Base-by-base conservation (phyloP, 768 basidiomycete species). In the Termitomyces sp. region DNA sequence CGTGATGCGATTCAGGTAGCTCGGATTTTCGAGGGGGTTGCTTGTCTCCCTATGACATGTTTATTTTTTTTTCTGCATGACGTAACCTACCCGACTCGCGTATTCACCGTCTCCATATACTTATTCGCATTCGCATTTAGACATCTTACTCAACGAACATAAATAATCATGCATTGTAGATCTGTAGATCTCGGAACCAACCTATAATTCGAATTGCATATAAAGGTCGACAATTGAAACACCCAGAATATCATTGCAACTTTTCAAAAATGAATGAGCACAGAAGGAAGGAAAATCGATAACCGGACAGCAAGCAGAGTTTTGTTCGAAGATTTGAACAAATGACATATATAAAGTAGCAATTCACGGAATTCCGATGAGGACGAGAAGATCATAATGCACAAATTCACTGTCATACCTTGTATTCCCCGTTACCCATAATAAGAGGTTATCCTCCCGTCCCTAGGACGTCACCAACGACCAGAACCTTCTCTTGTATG, bases 121-220 rank as follows among this genome's bases (percentile, higher is more conserved):
- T 33, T 33, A 52, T 40, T 52, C 51, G 28, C 26, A 54, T 35
- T 43, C 20, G 33, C 53, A 54, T 26, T 33, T 26, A 54, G 42
- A 40, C 35, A 54, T 26, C 47, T 54, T 57, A 58, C 47, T 35
- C 33, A 22, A 56, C 38, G 33, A 47, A 33, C 33, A 50, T 58
- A 42, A 42, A 18, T 42, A 56, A 60, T 62, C 35, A 54, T 45
- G 33, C 59, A 60, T 35, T 62, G 45, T 62, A 64, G 30, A 56
- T 44, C 26, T 62, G 45, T 62, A 64, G 30, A 56, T 44, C 26
- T 32, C 42, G 42, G 26, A 59, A 48, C 18, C n/a, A 42, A 3
- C 38, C n/a, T 30, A 44, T 53, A 48, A 54, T 57, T 53, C 14
- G 36, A 60, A 22, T 46, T 28, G 8, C 36, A 42, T 42, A 42